Evolutionary conservation across 352 stramenopile genomes (phyloP).

Genomic region (Phytophthora pluvialis): DNA sequence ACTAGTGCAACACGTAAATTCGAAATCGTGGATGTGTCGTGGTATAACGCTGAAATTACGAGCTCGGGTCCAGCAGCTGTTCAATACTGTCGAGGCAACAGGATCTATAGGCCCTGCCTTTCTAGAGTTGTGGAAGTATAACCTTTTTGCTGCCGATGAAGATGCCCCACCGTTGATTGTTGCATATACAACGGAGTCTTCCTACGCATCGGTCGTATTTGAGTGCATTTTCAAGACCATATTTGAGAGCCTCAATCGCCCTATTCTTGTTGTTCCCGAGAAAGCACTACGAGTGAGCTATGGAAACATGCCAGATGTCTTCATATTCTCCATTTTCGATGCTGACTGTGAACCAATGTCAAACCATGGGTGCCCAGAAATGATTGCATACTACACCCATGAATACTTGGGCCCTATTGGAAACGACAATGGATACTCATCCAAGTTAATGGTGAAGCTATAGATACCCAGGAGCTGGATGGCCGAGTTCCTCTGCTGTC

Average conservation of each 20-base stretch:
- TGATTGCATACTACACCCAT: conserved; percentile 22
- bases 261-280: conserved; percentile 41
- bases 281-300: conserved; percentile 5
- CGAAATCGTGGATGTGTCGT: conserved; percentile 10
- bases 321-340: conserved; percentile 48
- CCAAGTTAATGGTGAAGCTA: conserved; percentile 38
- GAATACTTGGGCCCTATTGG: conserved; percentile 8
- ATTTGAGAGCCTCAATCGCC: conserved; percentile 22
- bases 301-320: conserved; percentile 32
- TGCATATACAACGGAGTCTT: conserved; percentile 21
- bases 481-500: conserved; percentile 36
- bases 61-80: conserved; percentile 19
- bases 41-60: not conserved
- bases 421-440: not conserved
- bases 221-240: conserved; percentile 45
- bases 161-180: conserved; percentile 22
- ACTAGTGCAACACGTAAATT: not conserved
- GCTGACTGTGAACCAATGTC: conserved; percentile 12
- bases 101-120: conserved; percentile 2
- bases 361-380: conserved; percentile 6
- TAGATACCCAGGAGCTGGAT: conserved; percentile 29
- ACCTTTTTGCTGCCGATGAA: conserved; percentile 27
- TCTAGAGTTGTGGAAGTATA: conserved; percentile 38
- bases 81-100: not conserved
- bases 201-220: conserved; percentile 21